These are phyloP conservation scores for Moniliella sp. DNA, from an alignment of 1,284 basidiomycete species.

Conservation along the genomic window DNA sequence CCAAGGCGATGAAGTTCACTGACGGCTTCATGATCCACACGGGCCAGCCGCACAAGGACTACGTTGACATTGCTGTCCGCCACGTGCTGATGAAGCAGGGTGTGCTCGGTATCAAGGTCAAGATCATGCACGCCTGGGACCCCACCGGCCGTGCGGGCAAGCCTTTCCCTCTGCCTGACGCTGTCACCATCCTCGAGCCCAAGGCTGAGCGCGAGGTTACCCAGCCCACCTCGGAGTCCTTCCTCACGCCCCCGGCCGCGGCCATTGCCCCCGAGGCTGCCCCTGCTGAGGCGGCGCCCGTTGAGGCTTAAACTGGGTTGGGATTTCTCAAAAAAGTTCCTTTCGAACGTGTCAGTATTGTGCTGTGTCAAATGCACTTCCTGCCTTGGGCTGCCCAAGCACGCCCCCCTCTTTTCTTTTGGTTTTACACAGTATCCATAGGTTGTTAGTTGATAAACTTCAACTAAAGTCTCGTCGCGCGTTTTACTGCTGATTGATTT, in stretches of 20 bases:
- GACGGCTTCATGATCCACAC: slow-evolving; percentile 99
- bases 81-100: slow-evolving; percentile 97
- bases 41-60: slow-evolving; percentile 88
- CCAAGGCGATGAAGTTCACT: slow-evolving; percentile 99
- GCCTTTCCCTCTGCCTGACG: slow-evolving; percentile 81
- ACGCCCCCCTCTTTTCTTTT: not conserved
- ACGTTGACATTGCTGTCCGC: slow-evolving; percentile 89
- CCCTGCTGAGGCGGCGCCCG: slow-evolving; percentile 1
- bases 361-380: not conserved
- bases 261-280: slow-evolving; percentile 2
- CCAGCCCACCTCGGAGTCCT: slow-evolving; percentile 28
- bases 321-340: not conserved
- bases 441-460: not conserved
- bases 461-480: not conserved
- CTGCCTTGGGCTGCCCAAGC: not conserved
- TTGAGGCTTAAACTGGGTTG: not conserved
- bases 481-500: no score
- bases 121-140: slow-evolving; percentile 98
- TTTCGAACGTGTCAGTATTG: no score
- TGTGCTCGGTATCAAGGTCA: slow-evolving; percentile 99
- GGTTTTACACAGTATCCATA: not conserved
- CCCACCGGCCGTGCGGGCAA: slow-evolving; percentile 61
- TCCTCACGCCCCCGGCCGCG: slow-evolving; percentile 13
- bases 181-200: slow-evolving; percentile 71
- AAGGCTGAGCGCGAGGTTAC: slow-evolving; percentile 41